Evolutionary conservation across 2,329 filamentous ascomycete species (phyloP), one percentile per base, ranked within the genome.

Genomic region (Endothia cerciana): DNA sequence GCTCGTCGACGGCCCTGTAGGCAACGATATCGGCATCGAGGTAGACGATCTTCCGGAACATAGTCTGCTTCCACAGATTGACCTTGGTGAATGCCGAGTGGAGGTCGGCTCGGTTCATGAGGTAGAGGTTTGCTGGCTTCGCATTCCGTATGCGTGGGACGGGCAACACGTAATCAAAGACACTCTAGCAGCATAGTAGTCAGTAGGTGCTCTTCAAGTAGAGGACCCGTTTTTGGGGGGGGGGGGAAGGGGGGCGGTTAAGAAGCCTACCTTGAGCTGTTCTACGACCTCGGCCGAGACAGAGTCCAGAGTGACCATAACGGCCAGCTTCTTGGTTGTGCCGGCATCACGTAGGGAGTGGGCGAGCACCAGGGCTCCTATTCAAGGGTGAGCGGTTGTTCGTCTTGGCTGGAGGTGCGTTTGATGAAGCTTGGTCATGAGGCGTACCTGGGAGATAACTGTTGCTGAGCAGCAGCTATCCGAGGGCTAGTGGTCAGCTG

Each of bases 11-110:
- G 41, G 94, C 93, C 71, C 93, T 86, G 69, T 97, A 86, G 38
- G 92, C 92, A n/a, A 99, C 91, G 49, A 97, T 87, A 74, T 99
- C 95, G 68, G 94, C 91, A 76, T 99, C 95, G 69, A 99, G 84
- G 78, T 98, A 99, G 65, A 99, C 91, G 65, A 99, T 92, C 79
- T 91, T 94, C 70, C 90, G 88, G 78, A 94, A 99, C 74, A 97
- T 93, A 3, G 87, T 90, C 78, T 94, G 91, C 70, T 90, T 91
- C 95, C 95, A 99, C 22, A 99, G 84, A 71, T 92, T 89, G 78
- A 99, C 94, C 82, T 99, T 99, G 71, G 95, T 98, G 75, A 98
- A 98, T 69, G 94, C 91, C 36, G 93, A 94, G 74, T 94, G 89
- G 60, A 99, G 85, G 74, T 99, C 95, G 69, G 89, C 86, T 62